Percentiles rank a stretch among this genome's conserved stretches.
These are phyloP conservation scores for Nemania abortiva DNA, from an alignment of 2,329 filamentous ascomycete species.

Conservation along the genomic window DNA sequence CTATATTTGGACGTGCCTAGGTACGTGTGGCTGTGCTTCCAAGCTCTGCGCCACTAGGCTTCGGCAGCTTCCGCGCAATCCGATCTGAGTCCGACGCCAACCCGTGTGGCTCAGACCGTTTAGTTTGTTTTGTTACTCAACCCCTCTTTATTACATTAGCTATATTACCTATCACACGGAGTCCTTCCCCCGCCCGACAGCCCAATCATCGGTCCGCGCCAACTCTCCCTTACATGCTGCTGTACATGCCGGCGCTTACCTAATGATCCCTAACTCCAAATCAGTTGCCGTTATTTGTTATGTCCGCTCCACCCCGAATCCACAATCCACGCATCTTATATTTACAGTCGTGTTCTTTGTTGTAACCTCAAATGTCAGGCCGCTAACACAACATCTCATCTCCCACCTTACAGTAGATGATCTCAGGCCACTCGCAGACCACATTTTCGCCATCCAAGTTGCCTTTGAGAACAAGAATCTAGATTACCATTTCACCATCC, in stretches of 20 bases:
- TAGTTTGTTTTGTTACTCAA: neutral
- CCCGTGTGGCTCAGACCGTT: slow-evolving; percentile 1
- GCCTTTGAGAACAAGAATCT: slow-evolving; percentile 38
- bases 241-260: neutral
- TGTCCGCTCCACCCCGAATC: slow-evolving; percentile 1
- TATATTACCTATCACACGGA: neutral
- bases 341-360: neutral
- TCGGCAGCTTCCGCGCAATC: slow-evolving; percentile 26
- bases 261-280: neutral
- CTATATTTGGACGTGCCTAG: slow-evolving; percentile 36
- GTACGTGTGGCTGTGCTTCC: slow-evolving; percentile 24
- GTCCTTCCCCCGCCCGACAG: neutral
- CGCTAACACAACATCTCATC: slow-evolving; percentile 40
- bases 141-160: neutral
- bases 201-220: neutral
- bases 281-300: neutral
- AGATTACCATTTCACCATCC: slow-evolving; percentile 34
- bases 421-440: slow-evolving; percentile 36
- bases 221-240: neutral
- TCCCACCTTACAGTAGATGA: slow-evolving; percentile 31
- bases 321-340: neutral
- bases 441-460: slow-evolving; percentile 39
- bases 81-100: slow-evolving; percentile 13
- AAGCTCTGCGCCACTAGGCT: no score
- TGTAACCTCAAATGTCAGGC: slow-evolving; percentile 40